Evolutionary conservation across 164 flowering plant species (phyloP).

Genomic region (Vitis riparia): DNA sequence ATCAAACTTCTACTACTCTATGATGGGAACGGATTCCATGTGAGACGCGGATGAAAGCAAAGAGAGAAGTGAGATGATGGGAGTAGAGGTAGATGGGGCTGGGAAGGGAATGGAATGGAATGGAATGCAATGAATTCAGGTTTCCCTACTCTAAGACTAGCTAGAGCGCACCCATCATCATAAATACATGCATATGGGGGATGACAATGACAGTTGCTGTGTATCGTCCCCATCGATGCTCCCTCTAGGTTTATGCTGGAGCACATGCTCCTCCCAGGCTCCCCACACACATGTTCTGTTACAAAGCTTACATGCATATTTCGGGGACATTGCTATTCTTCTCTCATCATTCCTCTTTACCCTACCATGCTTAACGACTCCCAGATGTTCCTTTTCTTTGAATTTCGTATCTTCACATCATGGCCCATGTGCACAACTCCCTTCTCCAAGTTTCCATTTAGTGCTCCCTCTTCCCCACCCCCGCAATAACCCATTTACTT

Average conservation of each 20-base stretch:
- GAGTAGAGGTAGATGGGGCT: neutral
- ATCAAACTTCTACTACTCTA: too few species aligned
- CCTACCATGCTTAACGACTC: slow-evolving; percentile 16
- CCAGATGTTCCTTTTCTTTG: too few species aligned
- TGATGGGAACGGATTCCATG: too few species aligned
- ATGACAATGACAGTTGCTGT: slow-evolving; percentile 34
- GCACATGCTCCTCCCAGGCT: slow-evolving; percentile 31
- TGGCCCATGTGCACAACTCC: slow-evolving; percentile 15
- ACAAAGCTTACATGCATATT: slow-evolving; percentile 14
- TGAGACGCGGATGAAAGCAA: neutral
- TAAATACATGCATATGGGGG: slow-evolving; percentile 17
- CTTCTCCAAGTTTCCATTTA: neutral
- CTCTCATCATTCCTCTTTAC: slow-evolving; percentile 15
- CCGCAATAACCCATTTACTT: too few species aligned
- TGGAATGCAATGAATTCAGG: slow-evolving; percentile 25
- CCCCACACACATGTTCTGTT: slow-evolving; percentile 21
- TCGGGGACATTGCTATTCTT: neutral
- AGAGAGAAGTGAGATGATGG: slow-evolving; percentile 2
- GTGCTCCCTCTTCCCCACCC: neutral
- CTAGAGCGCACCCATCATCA: neutral
- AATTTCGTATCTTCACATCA: slow-evolving; percentile 14
- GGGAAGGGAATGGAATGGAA: too few species aligned
- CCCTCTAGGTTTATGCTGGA: slow-evolving; percentile 6
- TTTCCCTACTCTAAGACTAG: slow-evolving; percentile 6
- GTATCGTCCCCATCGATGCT: slow-evolving; percentile 20